These are phyloP conservation scores for Aspergillus carlsbadensis DNA, from an alignment of 495 filamentous ascomycete species.

Conservation along the genomic window DNA sequence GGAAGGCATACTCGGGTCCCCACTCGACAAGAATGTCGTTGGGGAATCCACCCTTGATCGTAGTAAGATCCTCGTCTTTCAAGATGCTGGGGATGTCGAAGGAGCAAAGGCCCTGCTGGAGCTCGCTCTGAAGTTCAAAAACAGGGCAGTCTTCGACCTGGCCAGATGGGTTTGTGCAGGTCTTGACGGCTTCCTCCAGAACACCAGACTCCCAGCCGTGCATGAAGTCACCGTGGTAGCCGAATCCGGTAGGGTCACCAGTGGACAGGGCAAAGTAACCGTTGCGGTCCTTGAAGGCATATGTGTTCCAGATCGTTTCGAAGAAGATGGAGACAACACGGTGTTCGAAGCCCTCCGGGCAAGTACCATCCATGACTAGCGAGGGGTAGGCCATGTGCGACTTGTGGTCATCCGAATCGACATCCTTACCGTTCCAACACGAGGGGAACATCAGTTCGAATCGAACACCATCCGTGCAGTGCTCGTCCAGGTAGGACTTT, in stretches of 20 bases:
- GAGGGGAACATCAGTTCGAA: constrained; percentile 88
- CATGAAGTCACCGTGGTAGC: constrained; percentile 87
- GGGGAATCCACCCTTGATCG: constrained; percentile 46
- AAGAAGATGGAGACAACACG: constrained; percentile 76
- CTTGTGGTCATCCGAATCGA: constrained; percentile 60
- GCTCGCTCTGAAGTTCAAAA: constrained; percentile 55
- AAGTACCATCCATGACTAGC: constrained; percentile 71
- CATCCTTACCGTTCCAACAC: constrained; percentile 81
- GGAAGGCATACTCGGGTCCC: constrained; percentile 52
- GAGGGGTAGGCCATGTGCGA: constrained; percentile 76
- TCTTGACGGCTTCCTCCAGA: constrained; percentile 42
- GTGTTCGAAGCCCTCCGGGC: constrained; percentile 68
- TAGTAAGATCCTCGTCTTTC: constrained; percentile 31
- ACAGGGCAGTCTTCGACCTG: constrained; percentile 54
- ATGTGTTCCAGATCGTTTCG: constrained; percentile 84
- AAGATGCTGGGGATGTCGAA: constrained; percentile 49
- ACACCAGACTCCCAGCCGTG: constrained; percentile 66
- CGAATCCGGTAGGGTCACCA: constrained; percentile 78
- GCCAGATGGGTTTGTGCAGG: constrained; percentile 54
- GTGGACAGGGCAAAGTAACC: constrained; percentile 81
- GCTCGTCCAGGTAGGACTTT: constrained; percentile 71
- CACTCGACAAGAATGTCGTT: constrained; percentile 50
- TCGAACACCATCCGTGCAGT: constrained; percentile 75
- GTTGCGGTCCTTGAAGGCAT: constrained; percentile 60
- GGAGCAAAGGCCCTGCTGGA: constrained; percentile 35